Base-by-base conservation (phyloP, 331 rosid species). In the Spiraea crenata region DNA sequence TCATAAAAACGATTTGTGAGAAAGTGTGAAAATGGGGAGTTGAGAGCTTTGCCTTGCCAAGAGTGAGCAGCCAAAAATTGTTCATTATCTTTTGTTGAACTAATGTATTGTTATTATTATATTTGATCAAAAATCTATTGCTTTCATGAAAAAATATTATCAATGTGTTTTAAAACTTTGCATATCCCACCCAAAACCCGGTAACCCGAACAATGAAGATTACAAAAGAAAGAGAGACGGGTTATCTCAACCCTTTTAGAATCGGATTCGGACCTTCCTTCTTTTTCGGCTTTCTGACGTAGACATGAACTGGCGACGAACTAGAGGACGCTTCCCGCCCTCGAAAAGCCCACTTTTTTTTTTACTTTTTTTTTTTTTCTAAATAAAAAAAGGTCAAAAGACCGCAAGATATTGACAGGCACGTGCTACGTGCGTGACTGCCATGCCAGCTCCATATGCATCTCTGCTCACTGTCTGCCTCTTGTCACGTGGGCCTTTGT, bases 381-480 rank as follows among this genome's bases (percentile, higher is more conserved):
- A 2, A 45, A 15, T 14, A 11, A 25, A 69, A 69, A 13, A 40
- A 1, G n/a, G 46, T 7, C 0, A 67, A 39, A 15, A 25, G 10
- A 9, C 7, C 4, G 2, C 9, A 7, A 5, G 59, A 50, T n/a
- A 40, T 10, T 31, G 73, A 69, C 3, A 47, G 34, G 71, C 69
- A 79, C 69, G 76, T 74, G 73, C 5, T 56, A 55, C 67, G 76
- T 68, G 76, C 73, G 73, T 69, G 73, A 48, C 65, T 49, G 57
- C 79, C 79, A 74, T 74, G 83, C 79, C 73, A 63, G 76, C 58
- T 61, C 69, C 83, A 63, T 64, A 15, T 60, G 73, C 38, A 65
- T 55, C 57, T 57, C 57, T 57, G 73, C 76, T 55, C 57, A 47
- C 79, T 65, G 70, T 70, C 80, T 75, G 77, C 66, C 51, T 11